These are phyloP conservation scores for Penicillium maclennaniae DNA, from an alignment of 495 filamentous ascomycete species.

Conservation along the genomic window DNA sequence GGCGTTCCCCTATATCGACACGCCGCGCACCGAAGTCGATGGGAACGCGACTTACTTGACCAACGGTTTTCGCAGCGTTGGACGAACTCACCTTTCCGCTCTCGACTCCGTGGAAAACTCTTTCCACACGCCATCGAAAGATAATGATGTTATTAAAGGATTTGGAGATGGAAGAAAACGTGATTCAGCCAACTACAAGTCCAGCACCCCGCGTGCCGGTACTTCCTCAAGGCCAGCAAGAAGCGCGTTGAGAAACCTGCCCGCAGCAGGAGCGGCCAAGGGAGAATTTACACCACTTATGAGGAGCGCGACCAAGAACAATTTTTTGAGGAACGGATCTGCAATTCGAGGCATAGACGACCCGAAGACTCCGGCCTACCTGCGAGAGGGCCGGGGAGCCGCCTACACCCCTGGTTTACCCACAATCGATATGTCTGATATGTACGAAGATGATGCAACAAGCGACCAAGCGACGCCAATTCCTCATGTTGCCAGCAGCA, in stretches of 20 bases:
- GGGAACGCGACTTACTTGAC: constrained; percentile 77
- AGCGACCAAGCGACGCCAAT: constrained; percentile 58
- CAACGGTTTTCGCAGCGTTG: constrained; percentile 48
- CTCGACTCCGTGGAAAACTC: constrained; percentile 81
- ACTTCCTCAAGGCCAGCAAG: constrained; percentile 42
- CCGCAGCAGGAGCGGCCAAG: constrained; percentile 52
- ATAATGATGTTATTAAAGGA: constrained; percentile 65
- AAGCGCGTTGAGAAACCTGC: constrained; percentile 62
- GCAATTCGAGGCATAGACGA: constrained; percentile 50
- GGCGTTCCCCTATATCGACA: constrained; percentile 62
- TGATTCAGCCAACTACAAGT: constrained; percentile 45
- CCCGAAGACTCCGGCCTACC: constrained; percentile 65
- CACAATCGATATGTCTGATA: constrained; percentile 54
- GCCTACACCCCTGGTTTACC: constrained; percentile 63
- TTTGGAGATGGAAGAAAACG: constrained; percentile 58
- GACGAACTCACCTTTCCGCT: constrained; percentile 52
- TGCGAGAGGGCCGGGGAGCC: constrained; percentile 55
- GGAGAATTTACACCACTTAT: constrained; percentile 91
- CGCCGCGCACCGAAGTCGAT: constrained; percentile 68
- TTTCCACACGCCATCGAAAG: constrained; percentile 80
- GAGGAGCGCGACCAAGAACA: constrained; percentile 83
- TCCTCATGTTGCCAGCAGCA: constrained; percentile 72
- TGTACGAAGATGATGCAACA: constrained; percentile 63
- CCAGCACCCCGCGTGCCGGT: constrained; percentile 66
- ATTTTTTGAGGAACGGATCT: constrained; percentile 55